phyloP scores from a whole-genome alignment of 73 alveolate genomes.

The Diophrys appendiculata region DNA sequence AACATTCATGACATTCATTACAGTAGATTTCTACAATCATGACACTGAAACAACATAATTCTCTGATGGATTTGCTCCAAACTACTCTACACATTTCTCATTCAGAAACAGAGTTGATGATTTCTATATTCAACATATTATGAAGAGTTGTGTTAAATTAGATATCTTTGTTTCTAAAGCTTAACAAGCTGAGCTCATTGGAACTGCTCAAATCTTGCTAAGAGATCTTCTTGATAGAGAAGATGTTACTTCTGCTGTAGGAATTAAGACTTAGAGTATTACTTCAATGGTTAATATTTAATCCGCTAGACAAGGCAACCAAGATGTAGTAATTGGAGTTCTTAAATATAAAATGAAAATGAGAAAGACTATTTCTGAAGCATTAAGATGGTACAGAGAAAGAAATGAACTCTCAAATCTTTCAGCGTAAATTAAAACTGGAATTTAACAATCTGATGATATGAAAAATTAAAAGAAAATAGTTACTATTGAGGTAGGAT shows the following conservation, averaged over 20 bases:
- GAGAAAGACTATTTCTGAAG: constrained; percentile 90
- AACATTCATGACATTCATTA: constrained; percentile 82
- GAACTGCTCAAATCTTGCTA: constrained; percentile 63
- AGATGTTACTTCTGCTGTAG: constrained; percentile 10
- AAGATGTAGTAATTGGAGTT: constrained; percentile 39
- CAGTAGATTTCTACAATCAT: constrained; percentile 95
- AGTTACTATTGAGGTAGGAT: constrained; percentile 8
- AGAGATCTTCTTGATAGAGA: constrained; percentile 67
- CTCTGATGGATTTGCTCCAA: constrained; percentile 86
- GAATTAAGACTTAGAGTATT: constrained; percentile 22
- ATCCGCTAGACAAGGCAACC: not conserved
- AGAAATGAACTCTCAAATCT: constrained; percentile 66
- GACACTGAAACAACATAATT: constrained; percentile 90
- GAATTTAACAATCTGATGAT: constrained; percentile 10
- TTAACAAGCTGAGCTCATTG: constrained; percentile 71
- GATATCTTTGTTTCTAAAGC: constrained; percentile 84
- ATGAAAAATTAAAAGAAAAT: constrained; percentile 4
- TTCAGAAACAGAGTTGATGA: constrained; percentile 88
- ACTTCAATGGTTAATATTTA: constrained; percentile 12
- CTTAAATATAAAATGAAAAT: constrained; percentile 86
- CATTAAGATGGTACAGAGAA: constrained; percentile 81
- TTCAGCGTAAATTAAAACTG: constrained; percentile 21
- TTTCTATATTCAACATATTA: constrained; percentile 76
- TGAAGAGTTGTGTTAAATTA: constrained; percentile 71
- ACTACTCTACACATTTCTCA: constrained; percentile 83